phyloP scores from a whole-genome alignment of 2,329 filamentous ascomycete species.

The Helminthosporium solani region DNA sequence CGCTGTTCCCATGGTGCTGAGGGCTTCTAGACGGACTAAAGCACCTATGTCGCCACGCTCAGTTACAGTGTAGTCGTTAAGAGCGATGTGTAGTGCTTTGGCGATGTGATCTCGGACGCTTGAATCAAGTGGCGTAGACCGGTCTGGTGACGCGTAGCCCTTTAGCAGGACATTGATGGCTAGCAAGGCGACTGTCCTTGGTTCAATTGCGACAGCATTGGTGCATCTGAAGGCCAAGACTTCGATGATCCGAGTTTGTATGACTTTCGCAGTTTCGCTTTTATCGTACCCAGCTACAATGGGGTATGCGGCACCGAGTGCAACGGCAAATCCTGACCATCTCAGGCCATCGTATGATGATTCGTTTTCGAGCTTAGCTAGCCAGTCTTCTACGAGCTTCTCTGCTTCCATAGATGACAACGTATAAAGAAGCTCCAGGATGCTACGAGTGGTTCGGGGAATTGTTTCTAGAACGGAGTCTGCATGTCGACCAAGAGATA shows the following conservation, averaged over 20 bases:
- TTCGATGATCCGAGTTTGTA: slow-evolving; percentile 32
- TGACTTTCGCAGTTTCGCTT: slow-evolving; percentile 1
- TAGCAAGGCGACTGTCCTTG: slow-evolving; percentile 46
- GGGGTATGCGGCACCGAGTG: slow-evolving; percentile 44
- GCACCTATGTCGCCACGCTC: slow-evolving; percentile 89
- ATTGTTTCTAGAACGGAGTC: slow-evolving; percentile 36
- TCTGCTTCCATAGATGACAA: slow-evolving; percentile 11
- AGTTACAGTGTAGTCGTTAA: slow-evolving; percentile 91
- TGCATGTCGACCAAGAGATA: slow-evolving; percentile 40
- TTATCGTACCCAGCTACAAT: slow-evolving; percentile 8
- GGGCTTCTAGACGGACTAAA: slow-evolving; percentile 75
- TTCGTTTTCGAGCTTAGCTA: slow-evolving; percentile 36
- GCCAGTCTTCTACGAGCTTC: slow-evolving; percentile 29
- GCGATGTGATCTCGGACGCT: slow-evolving; percentile 23
- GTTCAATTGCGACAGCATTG: slow-evolving; percentile 44
- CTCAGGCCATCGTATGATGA: slow-evolving; percentile 42
- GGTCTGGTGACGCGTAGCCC: slow-evolving; percentile 5
- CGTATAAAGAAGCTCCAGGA: slow-evolving; percentile 21
- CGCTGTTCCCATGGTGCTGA: slow-evolving; percentile 62
- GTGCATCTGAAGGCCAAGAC: slow-evolving; percentile 42
- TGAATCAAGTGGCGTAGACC: slow-evolving; percentile 4
- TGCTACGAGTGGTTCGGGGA: slow-evolving; percentile 20
- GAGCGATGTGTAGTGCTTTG: slow-evolving; percentile 44
- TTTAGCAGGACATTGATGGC: slow-evolving; percentile 41
- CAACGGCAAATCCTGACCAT: slow-evolving; percentile 47